Conservation (phyloP, 1,284 basidiomycete species). For the Chiua sp. region DNA sequence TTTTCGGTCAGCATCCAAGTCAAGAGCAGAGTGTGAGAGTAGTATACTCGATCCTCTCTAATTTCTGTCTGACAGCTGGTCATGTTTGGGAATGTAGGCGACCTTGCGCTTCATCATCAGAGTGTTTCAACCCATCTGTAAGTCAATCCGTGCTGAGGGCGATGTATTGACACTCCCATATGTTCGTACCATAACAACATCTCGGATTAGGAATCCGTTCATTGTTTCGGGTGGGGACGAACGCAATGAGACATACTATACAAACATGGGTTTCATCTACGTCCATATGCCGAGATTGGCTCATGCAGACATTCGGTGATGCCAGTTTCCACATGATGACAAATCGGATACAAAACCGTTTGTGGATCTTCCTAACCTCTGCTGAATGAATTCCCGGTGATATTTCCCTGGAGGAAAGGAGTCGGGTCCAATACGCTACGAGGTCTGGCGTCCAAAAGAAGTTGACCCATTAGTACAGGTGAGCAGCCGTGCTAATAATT, state of each 20-base stretch:
- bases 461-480: background rate
- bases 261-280: background rate
- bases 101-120: too few species aligned
- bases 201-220: too few species aligned
- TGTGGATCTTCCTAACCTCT: background rate
- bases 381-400: background rate
- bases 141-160: too few species aligned
- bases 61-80: background rate
- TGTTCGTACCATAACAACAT: too few species aligned
- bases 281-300: background rate
- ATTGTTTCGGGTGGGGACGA: too few species aligned
- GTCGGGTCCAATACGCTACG: background rate
- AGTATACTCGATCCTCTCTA: background rate
- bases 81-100: too few species aligned
- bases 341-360: too few species aligned
- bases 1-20: background rate
- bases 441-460: background rate
- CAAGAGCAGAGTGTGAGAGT: background rate
- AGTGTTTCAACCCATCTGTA: too few species aligned
- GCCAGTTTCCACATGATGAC: too few species aligned
- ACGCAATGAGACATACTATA: background rate
- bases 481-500: too few species aligned
- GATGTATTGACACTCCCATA: too few species aligned
- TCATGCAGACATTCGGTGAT: background rate
- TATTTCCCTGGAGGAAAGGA: background rate